phyloP scores from a whole-genome alignment of 371 early-diverging fungal species.

The Mucor saturninus region DNA sequence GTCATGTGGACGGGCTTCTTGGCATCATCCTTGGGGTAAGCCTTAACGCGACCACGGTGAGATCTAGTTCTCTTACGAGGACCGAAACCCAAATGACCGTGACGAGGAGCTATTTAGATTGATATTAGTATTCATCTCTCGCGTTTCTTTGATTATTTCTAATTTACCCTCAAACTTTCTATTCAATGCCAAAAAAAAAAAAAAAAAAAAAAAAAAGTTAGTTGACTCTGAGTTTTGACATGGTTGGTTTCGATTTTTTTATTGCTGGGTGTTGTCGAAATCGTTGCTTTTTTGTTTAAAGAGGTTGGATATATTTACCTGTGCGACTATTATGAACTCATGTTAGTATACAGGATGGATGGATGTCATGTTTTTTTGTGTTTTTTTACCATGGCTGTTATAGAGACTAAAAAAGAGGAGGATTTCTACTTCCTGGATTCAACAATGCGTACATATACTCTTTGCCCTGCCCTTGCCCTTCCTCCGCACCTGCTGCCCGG shows the following conservation, averaged over 20 bases:
- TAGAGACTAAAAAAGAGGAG: slow-evolving; percentile 34
- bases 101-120: slow-evolving; percentile 75
- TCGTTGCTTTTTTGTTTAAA: not conserved
- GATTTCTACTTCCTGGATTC: slow-evolving; percentile 4
- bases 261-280: not conserved
- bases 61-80: slow-evolving; percentile 98
- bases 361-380: slow-evolving; percentile 17
- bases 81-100: slow-evolving; percentile 99
- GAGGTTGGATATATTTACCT: slow-evolving; percentile 15
- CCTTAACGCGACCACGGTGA: slow-evolving; percentile 96
- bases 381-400: slow-evolving; percentile 29
- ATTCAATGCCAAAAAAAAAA: not conserved
- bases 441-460: no score
- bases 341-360: slow-evolving; percentile 28
- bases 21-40: slow-evolving; percentile 99
- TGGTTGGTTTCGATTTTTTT: no score
- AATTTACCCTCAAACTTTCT: slow-evolving; percentile 31
- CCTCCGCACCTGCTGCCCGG: no score
- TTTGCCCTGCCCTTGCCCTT: no score
- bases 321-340: slow-evolving; percentile 25
- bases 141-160: not conserved
- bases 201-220: slow-evolving; percentile 10
- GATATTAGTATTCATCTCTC: not conserved
- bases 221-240: not conserved
- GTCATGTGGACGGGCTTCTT: slow-evolving; percentile 98